Evolutionary conservation across 176 grass and related monocot species (phyloP), one percentile per base, ranked within the genome.

Genomic region (Musa schizocarpa): DNA sequence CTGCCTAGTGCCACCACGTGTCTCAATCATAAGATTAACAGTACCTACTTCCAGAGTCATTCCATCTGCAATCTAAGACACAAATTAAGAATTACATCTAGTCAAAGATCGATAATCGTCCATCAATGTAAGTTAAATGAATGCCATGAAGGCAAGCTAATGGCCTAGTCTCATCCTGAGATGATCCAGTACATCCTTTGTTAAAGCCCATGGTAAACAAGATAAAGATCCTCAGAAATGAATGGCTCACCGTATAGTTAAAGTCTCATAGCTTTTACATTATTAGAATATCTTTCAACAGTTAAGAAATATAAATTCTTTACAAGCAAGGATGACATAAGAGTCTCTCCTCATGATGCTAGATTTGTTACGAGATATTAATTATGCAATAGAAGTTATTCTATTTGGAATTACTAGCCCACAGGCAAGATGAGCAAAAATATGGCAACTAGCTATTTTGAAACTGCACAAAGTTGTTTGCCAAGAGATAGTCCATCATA

Each of bases 11-110:
- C 96, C 85, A 62, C 96, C 96, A 68, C 87, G 88, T 79, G 96
- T 95, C 91, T 99, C 96, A 69, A 99, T 73, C 72, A 95, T 79
- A 53, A 99, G 88, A 81, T 99, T 99, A 68, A 99, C 88, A 77
- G 88, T 81, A 74, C 96, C 91, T 72, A 99, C 90, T 88, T 99
- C 85, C 20, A 99, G 77, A 48, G 96, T 99, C 96, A 99, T 99
- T 71, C 91, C 96, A 85, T 99, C 96, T 92, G 96, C 86, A 82
- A 99, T 99, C 95, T 99, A 79, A 83, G 34, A 43, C 34, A 70
- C 54, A 55, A 49, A 53, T 59, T 77, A 65, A 86, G 53, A 57
- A 80, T 70, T 17, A 70, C 57, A 61, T 61, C 17, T 61, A 21
- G 57, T 8, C 13, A 20, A 61, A 61, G 1, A 61, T 61, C 2